Conservation (phyloP, 768 basidiomycete species). For the Tephrocybe sp. region DNA sequence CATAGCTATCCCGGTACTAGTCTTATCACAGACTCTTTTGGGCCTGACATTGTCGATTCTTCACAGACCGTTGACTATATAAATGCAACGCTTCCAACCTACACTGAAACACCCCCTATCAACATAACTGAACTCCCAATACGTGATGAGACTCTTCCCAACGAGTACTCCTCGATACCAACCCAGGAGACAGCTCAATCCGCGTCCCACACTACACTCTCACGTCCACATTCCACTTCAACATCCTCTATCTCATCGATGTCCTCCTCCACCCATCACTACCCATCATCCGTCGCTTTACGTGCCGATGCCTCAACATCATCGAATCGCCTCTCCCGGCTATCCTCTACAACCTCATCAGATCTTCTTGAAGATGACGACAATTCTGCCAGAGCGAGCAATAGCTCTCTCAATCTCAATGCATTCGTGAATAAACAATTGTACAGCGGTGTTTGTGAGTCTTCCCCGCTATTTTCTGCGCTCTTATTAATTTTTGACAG, state of each 20-base stretch:
- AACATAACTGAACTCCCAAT: not conserved
- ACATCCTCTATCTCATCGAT: not conserved
- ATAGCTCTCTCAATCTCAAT: conserved; percentile 33
- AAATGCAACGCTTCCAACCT: conserved; percentile 5
- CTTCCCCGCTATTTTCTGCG: not conserved
- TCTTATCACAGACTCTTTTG: not conserved
- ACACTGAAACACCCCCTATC: conserved; percentile 1
- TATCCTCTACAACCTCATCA: conserved; percentile 5
- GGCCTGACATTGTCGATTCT: not conserved
- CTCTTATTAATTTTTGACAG: conserved; percentile 32
- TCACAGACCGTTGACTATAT: not conserved
- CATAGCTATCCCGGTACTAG: too few species aligned
- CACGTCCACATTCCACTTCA: too few species aligned
- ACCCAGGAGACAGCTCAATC: not conserved
- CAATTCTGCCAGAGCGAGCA: not conserved
- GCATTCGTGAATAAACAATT: conserved; percentile 62
- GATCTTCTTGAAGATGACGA: not conserved
- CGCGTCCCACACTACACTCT: not conserved
- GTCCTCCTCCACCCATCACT: not conserved
- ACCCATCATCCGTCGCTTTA: not conserved
- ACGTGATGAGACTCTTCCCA: not conserved
- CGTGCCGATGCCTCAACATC: not conserved
- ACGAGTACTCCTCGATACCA: not conserved
- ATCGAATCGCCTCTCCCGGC: conserved; percentile 3
- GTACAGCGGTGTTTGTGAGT: conserved; percentile 65